Conservation (phyloP, 352 stramenopile genomes). For the Phytophthora melonis region DNA sequence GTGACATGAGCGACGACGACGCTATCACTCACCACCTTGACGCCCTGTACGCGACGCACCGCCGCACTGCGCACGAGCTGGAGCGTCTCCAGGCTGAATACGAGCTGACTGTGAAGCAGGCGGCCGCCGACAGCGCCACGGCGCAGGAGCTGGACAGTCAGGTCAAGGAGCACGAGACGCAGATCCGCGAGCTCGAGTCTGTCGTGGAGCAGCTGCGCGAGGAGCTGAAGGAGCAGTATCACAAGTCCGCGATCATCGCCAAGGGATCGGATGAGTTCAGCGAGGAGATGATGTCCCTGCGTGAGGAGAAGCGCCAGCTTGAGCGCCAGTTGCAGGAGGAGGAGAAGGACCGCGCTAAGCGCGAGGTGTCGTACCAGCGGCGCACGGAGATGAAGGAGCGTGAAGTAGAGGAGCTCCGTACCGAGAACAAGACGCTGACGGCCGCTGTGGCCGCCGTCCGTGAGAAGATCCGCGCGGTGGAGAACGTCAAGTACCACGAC, state of each 20-base stretch:
- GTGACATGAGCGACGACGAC: slow-evolving; percentile 40
- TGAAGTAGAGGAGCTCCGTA: slow-evolving; percentile 51
- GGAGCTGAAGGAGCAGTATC: slow-evolving; percentile 64
- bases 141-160: slow-evolving; percentile 51
- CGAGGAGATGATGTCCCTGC: slow-evolving; percentile 54
- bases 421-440: slow-evolving; percentile 52
- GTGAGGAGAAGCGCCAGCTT: slow-evolving; percentile 49
- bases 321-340: slow-evolving; percentile 50
- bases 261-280: slow-evolving; percentile 57
- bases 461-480: slow-evolving; percentile 54
- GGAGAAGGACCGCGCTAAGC: slow-evolving; percentile 50
- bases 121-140: slow-evolving; percentile 40
- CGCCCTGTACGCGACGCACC: slow-evolving; percentile 49
- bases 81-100: slow-evolving; percentile 60
- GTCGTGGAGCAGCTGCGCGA: slow-evolving; percentile 47
- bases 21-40: slow-evolving; percentile 46
- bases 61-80: slow-evolving; percentile 44
- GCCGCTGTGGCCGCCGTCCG: slow-evolving; percentile 49
- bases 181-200: slow-evolving; percentile 60
- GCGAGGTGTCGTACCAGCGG: slow-evolving; percentile 50
- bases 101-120: slow-evolving; percentile 50
- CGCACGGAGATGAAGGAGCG: slow-evolving; percentile 54
- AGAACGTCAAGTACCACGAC: slow-evolving; percentile 52
- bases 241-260: slow-evolving; percentile 47
- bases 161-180: slow-evolving; percentile 46